Base-by-base conservation (phyloP, 352 stramenopile species). In the Phytophthora cryptogea region DNA sequence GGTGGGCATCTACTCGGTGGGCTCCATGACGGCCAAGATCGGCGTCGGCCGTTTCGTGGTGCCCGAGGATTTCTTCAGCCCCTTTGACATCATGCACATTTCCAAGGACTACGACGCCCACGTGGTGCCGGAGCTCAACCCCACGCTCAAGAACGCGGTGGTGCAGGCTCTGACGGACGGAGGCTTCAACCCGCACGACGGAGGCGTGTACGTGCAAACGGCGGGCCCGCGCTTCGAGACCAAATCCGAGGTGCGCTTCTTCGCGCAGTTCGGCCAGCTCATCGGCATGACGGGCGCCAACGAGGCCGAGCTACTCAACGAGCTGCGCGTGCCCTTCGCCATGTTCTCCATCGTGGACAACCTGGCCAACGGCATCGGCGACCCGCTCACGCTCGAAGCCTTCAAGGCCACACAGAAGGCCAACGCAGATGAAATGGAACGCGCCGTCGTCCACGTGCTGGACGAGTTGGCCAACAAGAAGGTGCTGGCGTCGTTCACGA, bases 301-400 rank as follows among this genome's bases (percentile, higher is more conserved):
- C 58, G 89, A 96, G 62, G 87, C 89, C 33, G 84, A 91, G 60
- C 70, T 95, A 5, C 76, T 91, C 20, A 94, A 92, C 54, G 89
- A 96, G 41, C 68, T 96, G 45, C 71, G 68, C 14, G 61, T 92
- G 35, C 88, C 86, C 13, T 95, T 93, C 44, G 86, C 84, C 27
- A 95, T 95, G 84, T 85, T 96, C 20, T 76, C 71, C 45, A 90
- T 95, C 55, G 85, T 96, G 40, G 89, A 96, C 73, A 96, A 96
- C 66, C 68, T 96, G 69, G 83, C 82, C 52, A 93, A 96, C 59
- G 89, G 89, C 31, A 70, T 96, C 11, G 86, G 86, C 48, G 70
- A 91, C 31, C 70, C 84, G 40, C 78, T 94, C 39, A 91, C 86
- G 68, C 70, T 91, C 17, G 82, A 91, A 30, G 75, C 79, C 17